Evolutionary conservation across 768 basidiomycete genomes (phyloP), one percentile per base, ranked within the genome.

Genomic region (Phlebiopsis gigantea): DNA sequence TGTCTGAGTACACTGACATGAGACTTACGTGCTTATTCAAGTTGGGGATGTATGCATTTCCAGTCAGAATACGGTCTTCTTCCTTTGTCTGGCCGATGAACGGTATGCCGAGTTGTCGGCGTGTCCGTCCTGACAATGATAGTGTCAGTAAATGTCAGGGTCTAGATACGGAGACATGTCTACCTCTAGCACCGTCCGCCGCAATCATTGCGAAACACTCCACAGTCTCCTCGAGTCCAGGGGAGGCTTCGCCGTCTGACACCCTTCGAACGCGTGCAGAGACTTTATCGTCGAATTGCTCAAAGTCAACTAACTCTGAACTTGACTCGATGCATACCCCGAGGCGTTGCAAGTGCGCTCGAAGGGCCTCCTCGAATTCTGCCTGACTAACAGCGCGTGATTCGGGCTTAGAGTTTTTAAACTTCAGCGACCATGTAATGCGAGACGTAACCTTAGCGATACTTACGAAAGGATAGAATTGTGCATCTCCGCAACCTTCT

Each of bases 41-140:
- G 0, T 69, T 71, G 34, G 74, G 68, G 0, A 75, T 42, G 28
- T 69, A 57, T 25, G 79, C 67, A 56, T 81, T 76, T 1, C 71
- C 78, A 7, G 70, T 63, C 0, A 75, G 52, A 1, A 67, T 46
- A 2, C 53, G 53, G 4, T 72, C 60, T 4, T 63, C 63, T 3
- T 70, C 61, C 6, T 56, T 62, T 0, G 72, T 75, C 57, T 79
- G 70, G 0, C 79, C 79, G 0, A 73, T 56, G 57, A 80, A 80
- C 0, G 66, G 62, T 5, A 80, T 58, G 0, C 75, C 77, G 3
- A 77, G 68, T 39, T 65, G 61, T 55, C 75, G 76, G 21, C 79
- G 67, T 5, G 70, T 70, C 3, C 68, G 41, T 12, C 76, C 71
- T 76, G 30, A 29, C 65, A n/a, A 17, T 10, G 10, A 30, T 6